phyloP scores from a whole-genome alignment of 441 rosid genomes.

The Rhodomyrtus psidioides region DNA sequence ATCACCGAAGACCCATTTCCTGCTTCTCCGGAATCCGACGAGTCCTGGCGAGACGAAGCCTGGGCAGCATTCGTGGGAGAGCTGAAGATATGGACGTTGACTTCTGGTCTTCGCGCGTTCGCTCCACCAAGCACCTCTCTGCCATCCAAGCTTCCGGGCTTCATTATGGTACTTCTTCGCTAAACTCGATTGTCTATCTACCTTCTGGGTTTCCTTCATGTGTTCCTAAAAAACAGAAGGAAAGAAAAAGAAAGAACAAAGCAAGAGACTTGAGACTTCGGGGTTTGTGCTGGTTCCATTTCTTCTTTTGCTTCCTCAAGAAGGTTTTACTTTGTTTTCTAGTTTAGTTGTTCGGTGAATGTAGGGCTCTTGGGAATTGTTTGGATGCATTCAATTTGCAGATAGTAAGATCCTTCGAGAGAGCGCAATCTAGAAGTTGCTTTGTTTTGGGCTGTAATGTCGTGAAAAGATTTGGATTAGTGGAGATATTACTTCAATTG shows the following conservation, averaged over 20 bases:
- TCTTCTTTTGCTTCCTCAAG: not conserved
- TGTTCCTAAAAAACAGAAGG: not conserved
- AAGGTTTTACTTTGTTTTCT: not conserved
- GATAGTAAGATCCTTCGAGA: not conserved
- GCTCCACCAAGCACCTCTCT: conserved; percentile 25
- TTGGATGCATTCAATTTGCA: not conserved
- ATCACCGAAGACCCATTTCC: not conserved
- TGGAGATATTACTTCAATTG: not conserved
- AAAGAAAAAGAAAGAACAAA: not conserved
- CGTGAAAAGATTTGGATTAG: not conserved
- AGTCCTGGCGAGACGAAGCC: not conserved
- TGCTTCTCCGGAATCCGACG: not conserved
- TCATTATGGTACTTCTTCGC: conserved; percentile 13
- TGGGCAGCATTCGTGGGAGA: not conserved
- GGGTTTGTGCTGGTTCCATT: not conserved
- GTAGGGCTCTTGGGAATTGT: not conserved
- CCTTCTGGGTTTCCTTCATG: not conserved
- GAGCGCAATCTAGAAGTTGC: not conserved
- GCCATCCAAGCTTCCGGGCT: conserved; percentile 20
- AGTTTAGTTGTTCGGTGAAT: not conserved
- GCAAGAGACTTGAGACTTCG: not conserved
- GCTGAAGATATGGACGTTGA: conserved; percentile 30
- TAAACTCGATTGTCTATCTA: not conserved
- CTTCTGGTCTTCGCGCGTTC: conserved; percentile 28
- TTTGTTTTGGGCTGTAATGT: not conserved